Evolutionary conservation across 2,329 filamentous ascomycete genomes (phyloP).

Genomic region (Exophiala xenobiotica): DNA sequence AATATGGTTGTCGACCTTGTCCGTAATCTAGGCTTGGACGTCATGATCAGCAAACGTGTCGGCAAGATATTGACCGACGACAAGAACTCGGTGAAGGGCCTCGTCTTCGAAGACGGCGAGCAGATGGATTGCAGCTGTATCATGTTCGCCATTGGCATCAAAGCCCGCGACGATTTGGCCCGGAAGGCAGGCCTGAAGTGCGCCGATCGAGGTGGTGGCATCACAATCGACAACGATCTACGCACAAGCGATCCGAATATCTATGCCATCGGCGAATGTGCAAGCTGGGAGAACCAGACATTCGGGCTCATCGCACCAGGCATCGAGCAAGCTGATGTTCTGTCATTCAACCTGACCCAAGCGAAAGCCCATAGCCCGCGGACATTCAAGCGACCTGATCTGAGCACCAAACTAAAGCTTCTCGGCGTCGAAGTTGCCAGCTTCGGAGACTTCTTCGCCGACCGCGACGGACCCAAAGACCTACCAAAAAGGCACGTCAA

Average conservation of each 20-base stretch:
- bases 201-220: conserved; percentile 71
- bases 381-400: conserved; percentile 75
- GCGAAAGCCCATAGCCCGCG: conserved; percentile 69
- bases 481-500: conserved; percentile 59
- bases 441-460: conserved; percentile 92
- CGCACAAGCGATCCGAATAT: conserved; percentile 70
- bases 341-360: conserved; percentile 87
- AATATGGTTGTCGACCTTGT: conserved; percentile 81
- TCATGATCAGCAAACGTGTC: conserved; percentile 74
- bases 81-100: conserved; percentile 67
- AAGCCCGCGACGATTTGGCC: conserved; percentile 75
- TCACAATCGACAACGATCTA: conserved; percentile 65
- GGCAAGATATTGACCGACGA: conserved; percentile 68
- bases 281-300: conserved; percentile 82
- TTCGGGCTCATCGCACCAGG: conserved; percentile 88
- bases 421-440: conserved; percentile 88
- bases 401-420: conserved; percentile 89
- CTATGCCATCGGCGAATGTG: conserved; percentile 88
- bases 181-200: conserved; percentile 68
- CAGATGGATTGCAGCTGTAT: conserved; percentile 74
- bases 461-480: conserved; percentile 74
- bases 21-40: conserved; percentile 71
- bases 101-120: conserved; percentile 79
- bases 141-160: conserved; percentile 87
- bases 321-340: conserved; percentile 87